phyloP scores from a whole-genome alignment of 2,329 filamentous ascomycete species.

The Plectosphaerella sp. region DNA sequence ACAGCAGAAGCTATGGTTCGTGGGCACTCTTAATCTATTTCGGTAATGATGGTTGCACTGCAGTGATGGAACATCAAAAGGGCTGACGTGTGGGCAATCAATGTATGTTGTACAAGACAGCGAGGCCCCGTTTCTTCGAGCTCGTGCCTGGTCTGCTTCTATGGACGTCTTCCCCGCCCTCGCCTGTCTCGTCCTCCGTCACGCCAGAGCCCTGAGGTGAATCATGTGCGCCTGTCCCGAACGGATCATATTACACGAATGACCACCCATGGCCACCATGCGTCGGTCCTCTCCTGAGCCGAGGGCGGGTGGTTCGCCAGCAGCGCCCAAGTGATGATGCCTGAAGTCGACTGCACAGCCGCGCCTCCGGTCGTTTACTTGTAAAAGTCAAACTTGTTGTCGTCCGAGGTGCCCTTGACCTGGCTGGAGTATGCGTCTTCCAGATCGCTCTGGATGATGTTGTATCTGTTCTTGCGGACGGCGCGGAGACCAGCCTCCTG shows the following conservation, averaged over 20 bases:
- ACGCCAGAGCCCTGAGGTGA: background rate
- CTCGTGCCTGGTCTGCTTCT: background rate
- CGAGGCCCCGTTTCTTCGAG: background rate
- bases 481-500: slow-evolving; percentile 94
- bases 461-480: slow-evolving; percentile 96
- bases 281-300: background rate
- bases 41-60: background rate
- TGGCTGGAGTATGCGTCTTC: slow-evolving; percentile 97
- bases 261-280: background rate
- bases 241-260: background rate
- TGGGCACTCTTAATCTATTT: no score
- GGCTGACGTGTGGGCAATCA: background rate
- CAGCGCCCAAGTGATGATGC: no score
- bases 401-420: slow-evolving; percentile 72
- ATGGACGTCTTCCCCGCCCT: background rate
- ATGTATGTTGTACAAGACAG: slow-evolving; percentile 9
- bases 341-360: no score
- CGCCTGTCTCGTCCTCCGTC: background rate
- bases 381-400: slow-evolving; percentile 87
- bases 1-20: no score
- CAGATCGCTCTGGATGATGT: slow-evolving; percentile 95
- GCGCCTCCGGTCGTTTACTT: slow-evolving; percentile 46
- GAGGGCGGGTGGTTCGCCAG: background rate
- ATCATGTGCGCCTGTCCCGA: background rate
- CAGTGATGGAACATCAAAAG: background rate